A percentile compares a stretch with the other conserved stretches of the same genome.
Conservation (phyloP, 208 protist species). For the Polymyxa betae region DNA sequence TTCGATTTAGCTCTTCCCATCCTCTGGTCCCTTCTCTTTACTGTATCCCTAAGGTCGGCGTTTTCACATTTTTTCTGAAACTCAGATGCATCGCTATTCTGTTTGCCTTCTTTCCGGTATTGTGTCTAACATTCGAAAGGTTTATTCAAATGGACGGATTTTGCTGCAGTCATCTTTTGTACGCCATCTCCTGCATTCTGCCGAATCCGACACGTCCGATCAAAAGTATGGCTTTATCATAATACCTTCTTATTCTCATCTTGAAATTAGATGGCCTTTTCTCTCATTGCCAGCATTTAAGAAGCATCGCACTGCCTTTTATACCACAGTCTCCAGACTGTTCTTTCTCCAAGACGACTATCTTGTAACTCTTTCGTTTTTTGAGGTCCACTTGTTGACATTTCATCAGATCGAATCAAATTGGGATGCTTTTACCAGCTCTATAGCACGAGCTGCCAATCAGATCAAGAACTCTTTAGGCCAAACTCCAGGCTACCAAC, state of each 20-base stretch:
- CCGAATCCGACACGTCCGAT: neutral
- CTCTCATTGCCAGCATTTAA: neutral
- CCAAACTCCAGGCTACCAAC: neutral
- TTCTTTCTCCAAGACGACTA: constrained; percentile 36
- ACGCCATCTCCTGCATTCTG: constrained; percentile 17
- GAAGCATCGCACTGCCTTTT: constrained; percentile 40
- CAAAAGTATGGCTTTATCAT: neutral
- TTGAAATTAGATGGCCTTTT: constrained; percentile 1
- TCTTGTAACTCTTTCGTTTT: neutral
- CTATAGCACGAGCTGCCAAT: neutral
- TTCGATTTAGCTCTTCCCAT: neutral
- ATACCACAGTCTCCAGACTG: neutral
- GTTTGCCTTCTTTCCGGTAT: neutral
- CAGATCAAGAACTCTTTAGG: neutral
- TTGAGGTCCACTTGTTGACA: neutral
- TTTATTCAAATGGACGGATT: constrained; percentile 33
- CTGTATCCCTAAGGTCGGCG: neutral
- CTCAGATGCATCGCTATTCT: too few relatives aligned
- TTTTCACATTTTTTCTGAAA: too few relatives aligned
- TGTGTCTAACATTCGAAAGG: neutral
- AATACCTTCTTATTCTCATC: neutral
- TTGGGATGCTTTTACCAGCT: constrained; percentile 36
- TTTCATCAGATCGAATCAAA: constrained; percentile 14
- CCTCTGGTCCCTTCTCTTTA: neutral
- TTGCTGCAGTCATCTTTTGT: constrained; percentile 31